Evolutionary conservation across 495 filamentous ascomycete genomes (phyloP).

Genomic region (Hypoxylon rickii): DNA sequence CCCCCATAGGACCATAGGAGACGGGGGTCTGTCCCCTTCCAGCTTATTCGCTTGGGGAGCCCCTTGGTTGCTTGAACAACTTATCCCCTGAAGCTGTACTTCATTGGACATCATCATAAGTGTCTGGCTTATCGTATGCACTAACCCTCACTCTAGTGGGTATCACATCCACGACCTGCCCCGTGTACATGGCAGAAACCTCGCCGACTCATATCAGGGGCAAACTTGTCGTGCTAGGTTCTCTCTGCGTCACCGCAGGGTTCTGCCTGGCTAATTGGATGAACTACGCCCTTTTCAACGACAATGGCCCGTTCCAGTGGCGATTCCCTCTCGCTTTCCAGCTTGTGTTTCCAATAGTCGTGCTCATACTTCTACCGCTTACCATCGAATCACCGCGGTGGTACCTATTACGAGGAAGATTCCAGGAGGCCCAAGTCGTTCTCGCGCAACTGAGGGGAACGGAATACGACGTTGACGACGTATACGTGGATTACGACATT

Average conservation of each 20-base stretch:
- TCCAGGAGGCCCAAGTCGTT: constrained; percentile 33
- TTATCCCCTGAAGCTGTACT: constrained; percentile 10
- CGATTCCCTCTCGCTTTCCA: constrained; percentile 47
- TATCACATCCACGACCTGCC: constrained; percentile 34
- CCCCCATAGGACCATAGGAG: too few relatives aligned
- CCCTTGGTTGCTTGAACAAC: background rate
- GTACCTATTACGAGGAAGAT: constrained; percentile 30
- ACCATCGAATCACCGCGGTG: constrained; percentile 41
- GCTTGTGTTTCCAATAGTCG: constrained; percentile 41
- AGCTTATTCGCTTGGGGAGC: background rate
- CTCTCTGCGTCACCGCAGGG: constrained; percentile 37
- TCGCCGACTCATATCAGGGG: constrained; percentile 37
- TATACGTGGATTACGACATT: constrained; percentile 31
- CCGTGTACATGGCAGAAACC: constrained; percentile 35
- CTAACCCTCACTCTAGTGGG: constrained; percentile 30
- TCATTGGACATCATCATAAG: constrained; percentile 6
- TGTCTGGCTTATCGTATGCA: constrained; percentile 5
- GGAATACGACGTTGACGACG: constrained; percentile 22
- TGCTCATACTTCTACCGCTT: constrained; percentile 25
- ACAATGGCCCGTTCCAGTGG: constrained; percentile 39
- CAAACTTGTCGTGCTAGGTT: constrained; percentile 42
- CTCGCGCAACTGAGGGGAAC: constrained; percentile 36
- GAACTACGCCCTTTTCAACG: constrained; percentile 40
- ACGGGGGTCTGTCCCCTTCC: background rate
- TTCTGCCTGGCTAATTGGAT: constrained; percentile 44